These are phyloP conservation scores for Colletotrichum sp. DNA, from an alignment of 2,329 filamentous ascomycete species.

Conservation along the genomic window DNA sequence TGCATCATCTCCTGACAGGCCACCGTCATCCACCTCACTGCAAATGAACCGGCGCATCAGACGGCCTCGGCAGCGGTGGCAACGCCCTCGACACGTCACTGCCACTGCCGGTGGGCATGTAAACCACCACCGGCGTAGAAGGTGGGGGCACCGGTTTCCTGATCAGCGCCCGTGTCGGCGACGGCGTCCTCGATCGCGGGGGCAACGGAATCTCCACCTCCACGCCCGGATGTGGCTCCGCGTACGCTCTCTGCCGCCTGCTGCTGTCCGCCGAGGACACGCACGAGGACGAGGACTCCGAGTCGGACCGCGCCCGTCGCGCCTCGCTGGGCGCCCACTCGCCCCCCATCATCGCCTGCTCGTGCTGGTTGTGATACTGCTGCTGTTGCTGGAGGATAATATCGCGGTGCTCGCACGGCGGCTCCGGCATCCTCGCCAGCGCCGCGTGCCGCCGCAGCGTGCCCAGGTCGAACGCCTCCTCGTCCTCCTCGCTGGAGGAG, in stretches of 20 bases:
- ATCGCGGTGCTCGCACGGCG: background rate
- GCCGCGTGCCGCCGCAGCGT: background rate
- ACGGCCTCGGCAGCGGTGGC: background rate
- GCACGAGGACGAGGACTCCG: background rate
- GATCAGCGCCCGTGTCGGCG: background rate
- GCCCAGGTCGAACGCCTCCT: background rate
- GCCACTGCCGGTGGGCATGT: background rate
- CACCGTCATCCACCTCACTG: background rate
- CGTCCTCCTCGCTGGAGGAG: background rate
- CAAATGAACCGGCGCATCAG: background rate
- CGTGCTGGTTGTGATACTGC: background rate
- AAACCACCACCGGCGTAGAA: background rate
- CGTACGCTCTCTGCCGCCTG: background rate
- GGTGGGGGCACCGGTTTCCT: background rate
- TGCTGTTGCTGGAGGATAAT: background rate
- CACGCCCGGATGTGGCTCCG: conserved; percentile 2
- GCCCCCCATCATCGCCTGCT: background rate
- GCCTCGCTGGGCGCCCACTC: background rate
- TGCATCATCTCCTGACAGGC: background rate
- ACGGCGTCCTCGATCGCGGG: conserved; percentile 4
- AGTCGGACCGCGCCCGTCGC: background rate
- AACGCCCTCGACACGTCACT: background rate
- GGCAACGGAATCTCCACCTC: conserved; percentile 7
- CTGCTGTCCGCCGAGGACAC: background rate
- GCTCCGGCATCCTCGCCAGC: background rate